Evolutionary conservation across 176 grass and related monocot genomes (phyloP), one percentile per base, ranked within the genome.

Genomic region (Otatea glauca): DNA sequence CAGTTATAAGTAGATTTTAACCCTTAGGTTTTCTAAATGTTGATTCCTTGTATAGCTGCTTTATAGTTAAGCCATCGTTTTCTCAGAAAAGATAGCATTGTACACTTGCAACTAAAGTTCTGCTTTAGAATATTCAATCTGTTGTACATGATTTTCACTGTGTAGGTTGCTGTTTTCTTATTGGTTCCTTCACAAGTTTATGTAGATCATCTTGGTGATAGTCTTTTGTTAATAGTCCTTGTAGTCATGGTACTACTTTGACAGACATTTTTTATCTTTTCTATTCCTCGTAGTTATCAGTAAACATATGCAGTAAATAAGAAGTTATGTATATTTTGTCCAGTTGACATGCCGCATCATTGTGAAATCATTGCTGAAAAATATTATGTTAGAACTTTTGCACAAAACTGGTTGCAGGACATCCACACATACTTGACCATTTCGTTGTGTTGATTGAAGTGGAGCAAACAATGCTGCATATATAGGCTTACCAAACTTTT

Each of bases 61-160:
- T 48, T 65, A 48, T 65, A 34, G 24, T 21, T 2, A 79, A 79
- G 76, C 76, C 44, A 65, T 65, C 48, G 44, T 65, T 78, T 50
- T 78, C 16, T 5, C 24, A 13, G 16, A 5, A 63, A 64, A 49
- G 42, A 65, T 65, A 10, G 1, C 42, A 75, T 35, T 51, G 48
- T 38, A 75, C 9, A 64, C 2, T 10, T 79, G 27, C 43, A 79
- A 34, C 27, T 47, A 65, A 21, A 29, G 23, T 78, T 20, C 58
- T 64, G 39, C 24, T 35, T 72, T 15, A 47, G 38, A 43, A 50
- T 65, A 25, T 49, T 79, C 20, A 55, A 35, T 78, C 0, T 60
- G 54, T 63, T 18, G 20, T 43, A 53, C 18, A 7, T 18, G 9
- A n/a, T 10, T 39, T 70, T 70, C 21, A 23, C 10, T 42, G 39